Percentiles rank a stretch among this genome's conserved stretches.
Evolutionary conservation across 1,284 basidiomycete species (phyloP).

Genomic region (Leccinum pallidistipes): DNA sequence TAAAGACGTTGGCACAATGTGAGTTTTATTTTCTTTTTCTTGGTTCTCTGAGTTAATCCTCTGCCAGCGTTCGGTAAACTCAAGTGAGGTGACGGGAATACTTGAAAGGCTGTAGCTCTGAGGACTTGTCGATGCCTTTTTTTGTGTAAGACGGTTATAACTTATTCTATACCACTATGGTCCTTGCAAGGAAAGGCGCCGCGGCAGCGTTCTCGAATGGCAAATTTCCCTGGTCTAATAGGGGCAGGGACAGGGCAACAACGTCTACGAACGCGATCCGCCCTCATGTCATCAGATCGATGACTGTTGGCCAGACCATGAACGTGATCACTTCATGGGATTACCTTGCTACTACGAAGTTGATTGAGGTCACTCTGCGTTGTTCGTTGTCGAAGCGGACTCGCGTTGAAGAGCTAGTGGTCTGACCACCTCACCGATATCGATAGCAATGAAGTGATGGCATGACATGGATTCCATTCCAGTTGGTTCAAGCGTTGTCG

Average conservation of each 20-base stretch:
- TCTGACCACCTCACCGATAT: too few species aligned
- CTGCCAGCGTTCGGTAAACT: slow-evolving; percentile 20
- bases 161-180: neutral
- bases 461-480: neutral
- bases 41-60: neutral
- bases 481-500: neutral
- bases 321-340: neutral
- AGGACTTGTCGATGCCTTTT: neutral
- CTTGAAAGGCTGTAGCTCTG: neutral
- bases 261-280: too few species aligned
- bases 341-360: neutral
- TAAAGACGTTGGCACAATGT: neutral
- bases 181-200: neutral
- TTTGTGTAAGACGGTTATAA: neutral
- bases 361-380: too few species aligned
- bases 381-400: neutral
- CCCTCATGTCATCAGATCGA: too few species aligned
- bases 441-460: too few species aligned
- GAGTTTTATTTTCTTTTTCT: too few species aligned
- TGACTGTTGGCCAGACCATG: too few species aligned
- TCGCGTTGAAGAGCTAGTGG: neutral
- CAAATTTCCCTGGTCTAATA: neutral
- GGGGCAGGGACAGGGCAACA: too few species aligned
- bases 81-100: slow-evolving; percentile 8
- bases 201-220: neutral